phyloP scores from a whole-genome alignment of 495 filamentous ascomycete species.

The Xylaria acuta region DNA sequence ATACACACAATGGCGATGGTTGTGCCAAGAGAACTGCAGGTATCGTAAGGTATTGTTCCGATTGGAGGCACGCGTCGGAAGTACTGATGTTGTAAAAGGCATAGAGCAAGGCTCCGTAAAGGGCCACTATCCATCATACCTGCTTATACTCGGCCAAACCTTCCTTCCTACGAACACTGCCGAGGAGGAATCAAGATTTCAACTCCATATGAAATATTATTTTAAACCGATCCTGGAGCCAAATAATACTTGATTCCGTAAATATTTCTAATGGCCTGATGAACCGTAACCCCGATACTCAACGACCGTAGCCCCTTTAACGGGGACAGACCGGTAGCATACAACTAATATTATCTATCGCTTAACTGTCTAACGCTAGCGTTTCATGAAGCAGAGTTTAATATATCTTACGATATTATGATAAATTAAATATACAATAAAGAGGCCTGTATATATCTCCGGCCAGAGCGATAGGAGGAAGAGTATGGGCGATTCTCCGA shows the following conservation, averaged over 20 bases:
- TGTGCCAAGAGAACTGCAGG: not conserved
- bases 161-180: not conserved
- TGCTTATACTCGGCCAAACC: not conserved
- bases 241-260: not conserved
- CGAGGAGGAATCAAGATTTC: not conserved
- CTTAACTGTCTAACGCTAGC: not conserved
- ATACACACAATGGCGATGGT: not conserved
- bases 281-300: not conserved
- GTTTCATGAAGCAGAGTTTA: too few species aligned
- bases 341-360: not conserved
- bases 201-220: not conserved
- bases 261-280: not conserved
- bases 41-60: not conserved
- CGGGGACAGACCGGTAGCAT: not conserved
- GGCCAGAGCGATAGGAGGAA: not conserved
- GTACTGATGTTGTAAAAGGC: not conserved
- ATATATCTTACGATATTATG: not conserved
- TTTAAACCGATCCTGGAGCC: not conserved
- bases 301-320: not conserved
- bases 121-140: not conserved
- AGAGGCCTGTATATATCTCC: too few species aligned
- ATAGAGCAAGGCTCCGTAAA: not conserved
- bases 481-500: not conserved
- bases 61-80: not conserved
- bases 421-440: not conserved